These are phyloP conservation scores for Globisporangium recalcitrans DNA, from an alignment of 352 stramenopile genomes.

Conservation along the genomic window DNA sequence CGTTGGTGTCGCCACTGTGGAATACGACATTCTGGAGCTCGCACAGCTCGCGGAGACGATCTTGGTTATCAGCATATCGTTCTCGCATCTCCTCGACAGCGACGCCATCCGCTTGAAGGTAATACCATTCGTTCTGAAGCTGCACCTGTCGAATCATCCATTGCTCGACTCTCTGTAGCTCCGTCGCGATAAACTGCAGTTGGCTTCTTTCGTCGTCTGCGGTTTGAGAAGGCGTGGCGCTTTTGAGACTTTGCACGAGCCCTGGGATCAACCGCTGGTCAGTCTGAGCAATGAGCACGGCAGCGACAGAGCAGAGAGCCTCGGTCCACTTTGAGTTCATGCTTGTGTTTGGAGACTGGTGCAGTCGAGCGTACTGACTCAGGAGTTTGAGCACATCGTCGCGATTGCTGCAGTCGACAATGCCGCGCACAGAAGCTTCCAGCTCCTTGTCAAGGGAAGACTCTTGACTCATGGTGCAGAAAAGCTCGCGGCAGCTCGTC, in stretches of 20 bases:
- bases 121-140: constrained; percentile 59
- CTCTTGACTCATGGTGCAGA: constrained; percentile 16
- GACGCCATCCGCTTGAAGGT: constrained; percentile 35
- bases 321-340: constrained; percentile 15
- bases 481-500: constrained; percentile 21
- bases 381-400: constrained; percentile 18
- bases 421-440: constrained; percentile 15
- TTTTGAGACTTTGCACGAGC: constrained; percentile 1
- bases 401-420: constrained; percentile 17
- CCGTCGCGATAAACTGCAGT: constrained; percentile 28
- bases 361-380: constrained; percentile 5
- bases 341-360: constrained; percentile 16
- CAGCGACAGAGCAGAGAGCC: constrained; percentile 9
- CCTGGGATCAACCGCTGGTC: neutral
- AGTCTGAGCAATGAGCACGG: constrained; percentile 12
- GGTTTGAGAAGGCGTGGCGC: neutral
- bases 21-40: constrained; percentile 36
- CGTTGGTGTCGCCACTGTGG: constrained; percentile 29
- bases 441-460: neutral
- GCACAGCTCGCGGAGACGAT: constrained; percentile 48
- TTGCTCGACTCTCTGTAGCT: constrained; percentile 44
- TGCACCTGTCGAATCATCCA: constrained; percentile 66
- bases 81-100: constrained; percentile 46
- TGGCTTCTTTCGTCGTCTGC: constrained; percentile 6
- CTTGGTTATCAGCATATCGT: constrained; percentile 40